phyloP scores from a whole-genome alignment of 2,329 filamentous ascomycete species.

The Penicillium sclerotigenum region DNA sequence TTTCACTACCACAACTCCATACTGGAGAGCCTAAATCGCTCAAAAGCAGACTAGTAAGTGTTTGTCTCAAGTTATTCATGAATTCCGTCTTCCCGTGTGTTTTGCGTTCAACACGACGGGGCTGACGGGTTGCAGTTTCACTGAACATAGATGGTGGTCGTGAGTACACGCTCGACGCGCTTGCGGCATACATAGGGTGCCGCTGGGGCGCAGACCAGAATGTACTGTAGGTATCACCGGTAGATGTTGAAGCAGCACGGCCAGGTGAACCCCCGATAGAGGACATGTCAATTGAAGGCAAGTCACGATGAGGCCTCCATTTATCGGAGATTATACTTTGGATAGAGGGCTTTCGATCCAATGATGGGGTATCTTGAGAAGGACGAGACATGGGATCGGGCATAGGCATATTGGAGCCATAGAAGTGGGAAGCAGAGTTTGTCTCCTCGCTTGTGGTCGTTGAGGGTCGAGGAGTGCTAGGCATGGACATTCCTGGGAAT shows the following conservation, averaged over 20 bases:
- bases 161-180: slow-evolving; percentile 55
- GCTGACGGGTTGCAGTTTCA: slow-evolving; percentile 34
- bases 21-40: slow-evolving; percentile 87
- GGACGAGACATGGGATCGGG: slow-evolving; percentile 32
- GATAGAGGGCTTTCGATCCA: slow-evolving; percentile 61
- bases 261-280: slow-evolving; percentile 56
- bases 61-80: slow-evolving; percentile 71
- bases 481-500: slow-evolving; percentile 44
- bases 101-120: slow-evolving; percentile 36
- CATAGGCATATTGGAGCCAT: slow-evolving; percentile 27
- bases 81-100: slow-evolving; percentile 73
- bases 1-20: slow-evolving; percentile 87
- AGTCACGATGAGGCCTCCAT: slow-evolving; percentile 57
- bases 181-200: slow-evolving; percentile 61
- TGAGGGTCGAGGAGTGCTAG: slow-evolving; percentile 43
- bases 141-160: slow-evolving; percentile 44
- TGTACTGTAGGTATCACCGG: slow-evolving; percentile 71
- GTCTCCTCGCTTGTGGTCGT: slow-evolving; percentile 47
- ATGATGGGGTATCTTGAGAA: slow-evolving; percentile 35
- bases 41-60: slow-evolving; percentile 75
- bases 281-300: slow-evolving; percentile 61
- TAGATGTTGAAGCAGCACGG: slow-evolving; percentile 66
- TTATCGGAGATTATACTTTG: slow-evolving; percentile 68
- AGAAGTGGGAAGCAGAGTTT: slow-evolving; percentile 27
- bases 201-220: slow-evolving; percentile 88